These are phyloP conservation scores for Trichosporon inkin DNA, from an alignment of 1,284 basidiomycete species.

Conservation along the genomic window DNA sequence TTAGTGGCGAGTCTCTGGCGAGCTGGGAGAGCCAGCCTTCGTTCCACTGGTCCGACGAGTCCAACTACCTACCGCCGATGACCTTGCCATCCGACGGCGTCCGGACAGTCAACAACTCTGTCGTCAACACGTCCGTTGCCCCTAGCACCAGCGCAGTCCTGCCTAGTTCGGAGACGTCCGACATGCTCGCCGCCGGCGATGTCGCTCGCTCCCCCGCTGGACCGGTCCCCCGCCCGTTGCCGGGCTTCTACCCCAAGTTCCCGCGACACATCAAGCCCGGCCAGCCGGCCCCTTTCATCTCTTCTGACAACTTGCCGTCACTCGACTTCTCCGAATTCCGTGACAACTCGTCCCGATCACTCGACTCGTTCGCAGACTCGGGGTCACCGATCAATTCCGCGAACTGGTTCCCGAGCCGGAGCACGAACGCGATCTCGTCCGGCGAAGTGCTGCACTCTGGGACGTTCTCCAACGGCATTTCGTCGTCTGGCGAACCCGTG, in stretches of 20 bases:
- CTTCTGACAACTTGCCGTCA: conserved; percentile 32
- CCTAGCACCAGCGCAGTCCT: neutral
- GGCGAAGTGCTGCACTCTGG: neutral
- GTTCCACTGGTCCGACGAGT: conserved; percentile 49
- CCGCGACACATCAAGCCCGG: conserved; percentile 35
- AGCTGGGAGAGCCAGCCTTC: conserved; percentile 47
- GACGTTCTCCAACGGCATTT: neutral
- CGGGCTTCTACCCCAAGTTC: conserved; percentile 47
- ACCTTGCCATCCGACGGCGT: neutral
- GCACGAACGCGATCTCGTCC: neutral
- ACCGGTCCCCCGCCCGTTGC: conserved; percentile 32
- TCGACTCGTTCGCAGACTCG: conserved; percentile 21
- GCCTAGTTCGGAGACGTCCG: neutral
- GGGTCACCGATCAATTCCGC: conserved; percentile 15
- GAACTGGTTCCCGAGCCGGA: neutral
- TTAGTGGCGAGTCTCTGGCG: conserved; percentile 15
- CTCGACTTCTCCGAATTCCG: conserved; percentile 22
- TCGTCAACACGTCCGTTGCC: neutral
- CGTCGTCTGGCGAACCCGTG: conserved; percentile 28
- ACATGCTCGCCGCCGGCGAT: neutral
- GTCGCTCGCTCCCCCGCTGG: neutral
- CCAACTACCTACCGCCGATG: conserved; percentile 24
- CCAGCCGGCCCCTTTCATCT: conserved; percentile 25
- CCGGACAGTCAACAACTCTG: neutral
- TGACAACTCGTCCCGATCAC: conserved; percentile 5